phyloP scores from a whole-genome alignment of 441 rosid species.

The Metrosideros polymorpha region DNA sequence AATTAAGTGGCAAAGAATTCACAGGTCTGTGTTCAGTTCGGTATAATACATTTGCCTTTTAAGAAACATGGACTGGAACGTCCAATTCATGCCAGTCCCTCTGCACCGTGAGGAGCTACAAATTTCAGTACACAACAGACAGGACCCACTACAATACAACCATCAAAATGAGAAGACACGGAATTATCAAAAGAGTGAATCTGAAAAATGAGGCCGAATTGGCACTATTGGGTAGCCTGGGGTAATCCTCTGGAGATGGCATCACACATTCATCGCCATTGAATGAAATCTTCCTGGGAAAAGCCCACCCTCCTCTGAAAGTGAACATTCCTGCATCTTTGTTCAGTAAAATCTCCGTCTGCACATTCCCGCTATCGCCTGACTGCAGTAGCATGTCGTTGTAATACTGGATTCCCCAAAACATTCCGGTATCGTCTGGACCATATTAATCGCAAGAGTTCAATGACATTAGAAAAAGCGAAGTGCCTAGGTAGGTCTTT shows the following conservation, averaged over 20 bases:
- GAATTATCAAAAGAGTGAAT: neutral
- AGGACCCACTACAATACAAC: neutral
- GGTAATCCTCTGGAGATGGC: constrained; percentile 76
- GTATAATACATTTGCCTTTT: neutral
- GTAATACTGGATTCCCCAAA: constrained; percentile 70
- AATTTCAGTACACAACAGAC: neutral
- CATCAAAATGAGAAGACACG: neutral
- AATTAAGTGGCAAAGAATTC: neutral
- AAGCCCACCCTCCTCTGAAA: constrained; percentile 82
- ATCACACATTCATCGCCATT: constrained; percentile 91
- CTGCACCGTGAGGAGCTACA: neutral
- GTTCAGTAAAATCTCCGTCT: constrained; percentile 51
- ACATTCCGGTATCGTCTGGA: constrained; percentile 74
- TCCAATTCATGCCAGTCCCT: neutral
- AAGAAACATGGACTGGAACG: neutral
- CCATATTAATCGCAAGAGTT: neutral
- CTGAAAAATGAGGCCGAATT: neutral
- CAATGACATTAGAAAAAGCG: neutral
- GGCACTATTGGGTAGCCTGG: constrained; percentile 43
- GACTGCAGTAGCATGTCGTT: constrained; percentile 64
- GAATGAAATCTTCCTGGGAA: constrained; percentile 66
- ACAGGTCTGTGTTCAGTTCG: neutral
- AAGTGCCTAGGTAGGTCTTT: neutral
- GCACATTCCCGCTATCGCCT: constrained; percentile 55
- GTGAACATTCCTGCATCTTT: constrained; percentile 52